Percentiles rank a stretch among this genome's conserved stretches.
phyloP scores from a whole-genome alignment of 2,329 filamentous ascomycete genomes.

The Plenodomus biglobosus region DNA sequence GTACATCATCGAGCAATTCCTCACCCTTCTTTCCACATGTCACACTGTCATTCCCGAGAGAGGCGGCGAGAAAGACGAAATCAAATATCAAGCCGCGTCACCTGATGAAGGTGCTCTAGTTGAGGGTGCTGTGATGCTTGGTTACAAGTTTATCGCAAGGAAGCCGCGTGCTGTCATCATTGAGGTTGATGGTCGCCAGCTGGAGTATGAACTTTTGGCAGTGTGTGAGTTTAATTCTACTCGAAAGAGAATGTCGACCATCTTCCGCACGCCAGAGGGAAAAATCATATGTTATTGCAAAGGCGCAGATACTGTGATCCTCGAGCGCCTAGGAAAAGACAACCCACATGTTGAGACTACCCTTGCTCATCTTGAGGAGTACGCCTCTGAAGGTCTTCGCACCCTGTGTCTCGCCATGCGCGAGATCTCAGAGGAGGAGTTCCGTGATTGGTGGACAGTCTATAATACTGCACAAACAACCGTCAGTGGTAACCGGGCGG shows the following conservation, averaged over 20 bases:
- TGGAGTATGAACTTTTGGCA: slow-evolving; percentile 86
- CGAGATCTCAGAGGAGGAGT: slow-evolving; percentile 88
- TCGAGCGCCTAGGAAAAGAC: slow-evolving; percentile 81
- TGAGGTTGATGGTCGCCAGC: slow-evolving; percentile 66
- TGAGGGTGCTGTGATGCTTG: slow-evolving; percentile 80
- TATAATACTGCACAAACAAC: slow-evolving; percentile 89
- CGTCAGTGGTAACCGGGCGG: slow-evolving; percentile 85
- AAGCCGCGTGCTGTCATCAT: slow-evolving; percentile 89
- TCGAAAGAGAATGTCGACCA: slow-evolving; percentile 95
- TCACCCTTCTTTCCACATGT: slow-evolving; percentile 82
- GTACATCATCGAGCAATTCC: slow-evolving; percentile 76
- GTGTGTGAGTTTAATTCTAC: slow-evolving; percentile 99
- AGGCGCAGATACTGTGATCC: slow-evolving; percentile 94
- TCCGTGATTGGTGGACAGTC: slow-evolving; percentile 79
- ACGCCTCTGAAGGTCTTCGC: slow-evolving; percentile 91
- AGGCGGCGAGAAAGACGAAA: slow-evolving; percentile 74
- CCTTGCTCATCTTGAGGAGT: slow-evolving; percentile 93
- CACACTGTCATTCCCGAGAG: slow-evolving; percentile 97
- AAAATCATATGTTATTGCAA: slow-evolving; percentile 94
- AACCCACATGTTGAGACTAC: slow-evolving; percentile 86
- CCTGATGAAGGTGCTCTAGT: slow-evolving; percentile 97
- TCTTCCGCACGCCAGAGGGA: slow-evolving; percentile 94
- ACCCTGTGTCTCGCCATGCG: slow-evolving; percentile 95
- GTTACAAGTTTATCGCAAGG: slow-evolving; percentile 87
- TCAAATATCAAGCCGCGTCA: slow-evolving; percentile 97